Conservation (phyloP, 768 basidiomycete species). For the Mycena alexandri region DNA sequence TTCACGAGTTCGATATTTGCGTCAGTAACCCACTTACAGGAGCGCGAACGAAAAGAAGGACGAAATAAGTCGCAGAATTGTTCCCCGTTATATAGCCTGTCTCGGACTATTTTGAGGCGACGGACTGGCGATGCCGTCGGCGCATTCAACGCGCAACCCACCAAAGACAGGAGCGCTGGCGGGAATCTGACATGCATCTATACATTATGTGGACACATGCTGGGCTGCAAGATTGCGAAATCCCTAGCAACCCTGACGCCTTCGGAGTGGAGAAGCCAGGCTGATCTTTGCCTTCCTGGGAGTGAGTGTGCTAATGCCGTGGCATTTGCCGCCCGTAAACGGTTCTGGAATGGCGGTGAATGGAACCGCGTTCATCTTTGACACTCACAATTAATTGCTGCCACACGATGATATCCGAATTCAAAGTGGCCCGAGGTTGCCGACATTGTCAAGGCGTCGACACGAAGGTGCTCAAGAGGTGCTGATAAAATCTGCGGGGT, state of each 20-base stretch:
- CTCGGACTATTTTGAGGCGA: too few species aligned
- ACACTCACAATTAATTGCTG: neutral
- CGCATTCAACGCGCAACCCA: neutral
- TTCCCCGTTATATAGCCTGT: too few species aligned
- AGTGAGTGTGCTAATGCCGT: neutral
- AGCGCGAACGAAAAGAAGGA: too few species aligned
- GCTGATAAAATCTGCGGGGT: too few species aligned
- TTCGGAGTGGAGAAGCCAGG: constrained; percentile 4
- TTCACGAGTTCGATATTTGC: too few species aligned
- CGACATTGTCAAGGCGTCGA: too few species aligned
- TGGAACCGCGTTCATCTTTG: neutral
- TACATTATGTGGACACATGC: neutral
- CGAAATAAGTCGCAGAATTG: too few species aligned
- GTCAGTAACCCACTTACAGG: too few species aligned
- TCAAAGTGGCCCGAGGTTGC: neutral
- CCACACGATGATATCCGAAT: neutral
- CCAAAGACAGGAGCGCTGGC: neutral
- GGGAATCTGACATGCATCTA: constrained; percentile 4
- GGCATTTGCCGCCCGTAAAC: neutral
- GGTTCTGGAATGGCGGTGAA: neutral
- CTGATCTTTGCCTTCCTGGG: neutral
- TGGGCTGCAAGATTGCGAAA: neutral
- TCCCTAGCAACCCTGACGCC: neutral
- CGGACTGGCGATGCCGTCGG: neutral
- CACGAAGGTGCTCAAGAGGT: too few species aligned